phyloP scores from a whole-genome alignment of 2,329 filamentous ascomycete species.

The Scortechinia acanthostroma region DNA sequence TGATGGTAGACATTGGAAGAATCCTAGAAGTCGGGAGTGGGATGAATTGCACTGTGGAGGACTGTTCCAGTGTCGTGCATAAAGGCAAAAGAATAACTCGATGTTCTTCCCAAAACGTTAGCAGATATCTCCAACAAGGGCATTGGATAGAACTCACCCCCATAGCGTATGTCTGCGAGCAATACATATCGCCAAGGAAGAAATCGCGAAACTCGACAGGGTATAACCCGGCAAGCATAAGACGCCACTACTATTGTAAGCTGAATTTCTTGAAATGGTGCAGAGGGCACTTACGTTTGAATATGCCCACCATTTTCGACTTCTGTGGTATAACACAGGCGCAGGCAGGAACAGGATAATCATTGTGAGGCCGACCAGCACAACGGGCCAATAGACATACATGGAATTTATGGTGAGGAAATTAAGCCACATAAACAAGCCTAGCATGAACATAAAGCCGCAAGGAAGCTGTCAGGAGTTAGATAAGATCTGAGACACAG shows the following conservation, averaged over 20 bases:
- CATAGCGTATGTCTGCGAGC: constrained; percentile 84
- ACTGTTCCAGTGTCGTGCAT: constrained; percentile 69
- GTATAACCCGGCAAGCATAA: constrained; percentile 79
- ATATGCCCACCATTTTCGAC: constrained; percentile 73
- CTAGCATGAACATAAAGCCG: constrained; percentile 64
- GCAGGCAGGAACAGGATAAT: constrained; percentile 70
- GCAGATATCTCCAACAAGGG: not conserved
- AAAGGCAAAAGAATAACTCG: constrained; percentile 89
- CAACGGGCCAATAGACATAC: constrained; percentile 79
- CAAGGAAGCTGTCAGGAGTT: not conserved
- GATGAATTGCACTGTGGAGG: constrained; percentile 77
- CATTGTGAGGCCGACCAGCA: constrained; percentile 65
- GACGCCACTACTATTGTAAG: constrained; percentile 54
- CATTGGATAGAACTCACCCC: constrained; percentile 48
- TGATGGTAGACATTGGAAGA: constrained; percentile 75
- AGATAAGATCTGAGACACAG: not conserved
- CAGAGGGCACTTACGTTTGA: not conserved
- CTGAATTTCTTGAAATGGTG: too few relatives aligned
- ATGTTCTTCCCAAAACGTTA: constrained; percentile 53
- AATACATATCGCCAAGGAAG: constrained; percentile 96
- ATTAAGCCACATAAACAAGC: constrained; percentile 85
- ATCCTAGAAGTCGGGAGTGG: constrained; percentile 76
- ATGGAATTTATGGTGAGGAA: constrained; percentile 56
- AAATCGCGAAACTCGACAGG: constrained; percentile 96
- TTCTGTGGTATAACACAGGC: constrained; percentile 67